Evolutionary conservation across 2,329 filamentous ascomycete genomes (phyloP).

Genomic region (Dactylellina sp.): DNA sequence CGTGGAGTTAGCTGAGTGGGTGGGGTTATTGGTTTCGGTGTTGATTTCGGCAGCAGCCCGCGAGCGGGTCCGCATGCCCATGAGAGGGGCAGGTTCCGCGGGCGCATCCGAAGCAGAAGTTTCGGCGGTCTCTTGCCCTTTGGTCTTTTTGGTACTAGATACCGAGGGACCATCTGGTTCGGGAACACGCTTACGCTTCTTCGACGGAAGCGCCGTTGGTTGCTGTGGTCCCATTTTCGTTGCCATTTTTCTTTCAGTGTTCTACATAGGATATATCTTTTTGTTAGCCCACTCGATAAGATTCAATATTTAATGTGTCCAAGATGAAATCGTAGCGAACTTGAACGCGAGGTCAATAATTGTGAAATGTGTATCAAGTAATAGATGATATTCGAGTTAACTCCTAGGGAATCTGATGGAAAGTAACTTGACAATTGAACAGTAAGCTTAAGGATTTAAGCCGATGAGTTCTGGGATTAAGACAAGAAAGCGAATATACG

Average conservation of each 20-base stretch:
- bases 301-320: too few species aligned
- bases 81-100: constrained; percentile 4
- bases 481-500: too few species aligned
- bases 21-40: constrained; percentile 16
- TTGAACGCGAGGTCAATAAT: too few species aligned
- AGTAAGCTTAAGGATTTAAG: too few species aligned
- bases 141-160: constrained; percentile 15
- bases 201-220: constrained; percentile 10
- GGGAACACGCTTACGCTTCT: constrained; percentile 31
- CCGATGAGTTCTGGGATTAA: too few species aligned
- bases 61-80: constrained; percentile 14
- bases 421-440: too few species aligned
- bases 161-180: not conserved
- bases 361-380: too few species aligned
- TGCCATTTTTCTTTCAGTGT: constrained; percentile 30
- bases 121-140: constrained; percentile 1
- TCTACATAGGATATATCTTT: not conserved
- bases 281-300: too few species aligned
- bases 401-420: too few species aligned
- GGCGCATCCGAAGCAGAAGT: constrained; percentile 4
- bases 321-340: too few species aligned
- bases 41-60: not conserved
- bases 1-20: constrained; percentile 10
- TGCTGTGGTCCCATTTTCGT: constrained; percentile 3
- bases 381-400: too few species aligned